phyloP scores from a whole-genome alignment of 306 rosid genomes.

The Quercus dentata region DNA sequence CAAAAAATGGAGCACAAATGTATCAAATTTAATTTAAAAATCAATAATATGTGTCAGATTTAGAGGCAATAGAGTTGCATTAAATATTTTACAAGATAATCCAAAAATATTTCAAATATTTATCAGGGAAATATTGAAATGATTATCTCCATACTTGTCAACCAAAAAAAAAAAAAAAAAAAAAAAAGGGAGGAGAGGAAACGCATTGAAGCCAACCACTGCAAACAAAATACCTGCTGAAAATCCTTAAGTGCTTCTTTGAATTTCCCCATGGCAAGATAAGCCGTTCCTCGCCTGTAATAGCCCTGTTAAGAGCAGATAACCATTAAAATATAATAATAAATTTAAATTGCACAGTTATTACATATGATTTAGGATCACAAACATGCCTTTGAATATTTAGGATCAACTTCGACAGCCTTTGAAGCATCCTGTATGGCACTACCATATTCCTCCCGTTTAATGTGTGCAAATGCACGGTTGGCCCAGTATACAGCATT shows the following conservation, averaged over 20 bases:
- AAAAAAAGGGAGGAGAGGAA: background rate
- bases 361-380: constrained; percentile 2
- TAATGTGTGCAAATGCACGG: constrained; percentile 92
- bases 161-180: background rate
- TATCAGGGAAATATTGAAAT: background rate
- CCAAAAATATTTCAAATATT: background rate
- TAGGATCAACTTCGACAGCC: constrained; percentile 91
- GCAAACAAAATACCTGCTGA: constrained; percentile 64
- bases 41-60: background rate
- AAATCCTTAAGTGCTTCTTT: constrained; percentile 96
- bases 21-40: background rate
- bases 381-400: constrained; percentile 77
- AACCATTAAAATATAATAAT: constrained; percentile 25
- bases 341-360: constrained; percentile 10
- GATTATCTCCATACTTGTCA: background rate
- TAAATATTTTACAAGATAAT: background rate
- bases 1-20: background rate
- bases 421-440: constrained; percentile 91
- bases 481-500: constrained; percentile 93
- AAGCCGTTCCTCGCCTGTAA: constrained; percentile 93
- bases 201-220: background rate
- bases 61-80: background rate
- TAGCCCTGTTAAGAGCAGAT: constrained; percentile 66
- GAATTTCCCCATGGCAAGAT: constrained; percentile 89
- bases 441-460: constrained; percentile 94